These are phyloP conservation scores for Tetraselmis striata DNA, from an alignment of 139 green algal species.

Conservation along the genomic window DNA sequence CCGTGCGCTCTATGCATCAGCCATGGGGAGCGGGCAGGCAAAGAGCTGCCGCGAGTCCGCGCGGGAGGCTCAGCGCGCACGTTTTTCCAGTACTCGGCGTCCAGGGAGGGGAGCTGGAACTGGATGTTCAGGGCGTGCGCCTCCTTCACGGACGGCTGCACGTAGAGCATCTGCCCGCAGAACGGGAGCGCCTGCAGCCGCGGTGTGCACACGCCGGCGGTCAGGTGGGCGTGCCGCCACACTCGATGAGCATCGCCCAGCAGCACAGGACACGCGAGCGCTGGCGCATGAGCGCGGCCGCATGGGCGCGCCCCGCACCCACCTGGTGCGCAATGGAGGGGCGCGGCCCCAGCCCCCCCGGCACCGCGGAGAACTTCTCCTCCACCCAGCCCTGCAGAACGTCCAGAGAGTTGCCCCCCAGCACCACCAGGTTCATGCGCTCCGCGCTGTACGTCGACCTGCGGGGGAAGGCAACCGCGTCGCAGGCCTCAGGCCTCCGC, in stretches of 20 bases:
- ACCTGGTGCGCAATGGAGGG: conserved; percentile 24
- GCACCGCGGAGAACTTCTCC: conserved; percentile 50
- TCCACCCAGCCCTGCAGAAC: conserved; percentile 63
- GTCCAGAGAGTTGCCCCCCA: conserved; percentile 81
- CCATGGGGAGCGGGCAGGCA: no score
- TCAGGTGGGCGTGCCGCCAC: no score
- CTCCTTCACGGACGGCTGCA: conserved; percentile 26
- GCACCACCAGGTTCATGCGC: conserved; percentile 84
- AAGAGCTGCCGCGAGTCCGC: no score
- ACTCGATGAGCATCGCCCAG: no score
- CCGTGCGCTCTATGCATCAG: no score
- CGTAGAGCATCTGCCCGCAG: background rate
- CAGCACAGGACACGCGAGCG: no score
- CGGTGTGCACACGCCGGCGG: no score
- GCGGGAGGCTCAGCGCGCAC: no score
- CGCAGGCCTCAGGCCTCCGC: background rate
- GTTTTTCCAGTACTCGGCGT: conserved; percentile 16
- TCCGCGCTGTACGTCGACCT: conserved; percentile 80
- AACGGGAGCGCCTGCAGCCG: background rate
- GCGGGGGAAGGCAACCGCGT: background rate
- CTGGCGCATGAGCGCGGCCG: no score
- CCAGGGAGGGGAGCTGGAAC: conserved; percentile 78
- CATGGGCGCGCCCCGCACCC: no score
- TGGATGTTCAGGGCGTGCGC: conserved; percentile 63
- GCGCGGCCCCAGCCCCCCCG: conserved; percentile 29